Evolutionary conservation across 2,329 filamentous ascomycete genomes (phyloP).

Genomic region (Botrytis squamosa): DNA sequence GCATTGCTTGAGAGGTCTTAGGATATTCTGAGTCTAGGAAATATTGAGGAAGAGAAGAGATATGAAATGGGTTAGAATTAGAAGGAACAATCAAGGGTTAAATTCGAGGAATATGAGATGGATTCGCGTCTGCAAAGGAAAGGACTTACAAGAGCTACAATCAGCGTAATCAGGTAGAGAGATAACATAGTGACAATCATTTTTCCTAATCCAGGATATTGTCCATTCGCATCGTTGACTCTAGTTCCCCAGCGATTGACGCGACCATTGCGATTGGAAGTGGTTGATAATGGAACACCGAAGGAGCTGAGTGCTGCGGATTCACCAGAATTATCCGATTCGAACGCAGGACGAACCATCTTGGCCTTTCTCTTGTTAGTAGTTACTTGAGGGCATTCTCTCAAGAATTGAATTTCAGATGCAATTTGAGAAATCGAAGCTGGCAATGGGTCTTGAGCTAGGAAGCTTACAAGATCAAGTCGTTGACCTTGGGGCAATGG

Average conservation of each 20-base stretch:
- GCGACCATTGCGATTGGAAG: background rate
- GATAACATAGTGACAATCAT: background rate
- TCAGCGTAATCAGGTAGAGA: background rate
- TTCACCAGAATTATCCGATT: background rate
- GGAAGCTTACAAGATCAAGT: background rate
- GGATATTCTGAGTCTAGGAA: background rate
- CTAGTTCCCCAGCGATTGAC: background rate
- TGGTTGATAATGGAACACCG: background rate
- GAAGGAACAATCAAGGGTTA: background rate
- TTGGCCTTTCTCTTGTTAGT: background rate
- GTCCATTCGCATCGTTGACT: too few species aligned
- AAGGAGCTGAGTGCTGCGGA: background rate
- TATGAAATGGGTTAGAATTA: background rate
- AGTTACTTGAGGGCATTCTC: too few species aligned
- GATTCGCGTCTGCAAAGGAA: background rate
- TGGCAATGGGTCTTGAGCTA: background rate
- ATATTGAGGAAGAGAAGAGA: background rate
- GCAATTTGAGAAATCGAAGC: background rate
- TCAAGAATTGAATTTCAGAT: background rate
- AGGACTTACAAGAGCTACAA: slow-evolving; percentile 9
- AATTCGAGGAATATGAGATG: background rate
- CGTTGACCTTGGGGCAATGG: background rate
- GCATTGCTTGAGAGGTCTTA: background rate
- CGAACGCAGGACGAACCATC: background rate
- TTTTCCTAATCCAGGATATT: background rate